These are phyloP conservation scores for Jackrogersella minutella DNA, from an alignment of 495 filamentous ascomycete genomes.

Conservation along the genomic window DNA sequence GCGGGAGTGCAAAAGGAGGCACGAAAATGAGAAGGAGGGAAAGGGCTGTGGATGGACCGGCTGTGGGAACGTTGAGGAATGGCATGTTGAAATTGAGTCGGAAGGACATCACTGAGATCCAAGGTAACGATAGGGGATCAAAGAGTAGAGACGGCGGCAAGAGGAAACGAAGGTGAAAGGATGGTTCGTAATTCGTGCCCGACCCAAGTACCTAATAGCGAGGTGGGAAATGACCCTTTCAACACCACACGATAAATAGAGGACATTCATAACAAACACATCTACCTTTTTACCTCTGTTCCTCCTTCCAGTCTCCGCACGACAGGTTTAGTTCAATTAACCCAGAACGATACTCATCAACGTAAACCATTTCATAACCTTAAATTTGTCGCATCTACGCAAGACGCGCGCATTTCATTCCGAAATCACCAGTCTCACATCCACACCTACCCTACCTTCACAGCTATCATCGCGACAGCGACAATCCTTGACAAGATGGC, in stretches of 20 bases:
- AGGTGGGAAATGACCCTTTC: too few species aligned
- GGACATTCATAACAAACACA: background rate
- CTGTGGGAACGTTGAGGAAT: slow-evolving; percentile 79
- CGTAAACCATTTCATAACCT: too few species aligned
- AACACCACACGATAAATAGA: background rate
- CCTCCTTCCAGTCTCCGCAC: too few species aligned
- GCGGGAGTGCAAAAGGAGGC: slow-evolving; percentile 39
- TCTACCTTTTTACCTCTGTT: too few species aligned
- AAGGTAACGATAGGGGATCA: slow-evolving; percentile 47
- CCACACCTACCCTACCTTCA: too few species aligned
- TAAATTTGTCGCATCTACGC: too few species aligned
- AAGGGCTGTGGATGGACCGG: slow-evolving; percentile 74
- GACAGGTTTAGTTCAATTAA: too few species aligned
- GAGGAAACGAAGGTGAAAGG: slow-evolving; percentile 32
- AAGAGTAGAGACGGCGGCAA: slow-evolving; percentile 42
- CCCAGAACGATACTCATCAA: too few species aligned
- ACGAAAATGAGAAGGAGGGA: slow-evolving; percentile 60
- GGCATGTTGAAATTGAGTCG: slow-evolving; percentile 82
- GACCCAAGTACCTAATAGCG: background rate
- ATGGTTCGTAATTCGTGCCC: background rate
- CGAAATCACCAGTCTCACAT: too few species aligned
- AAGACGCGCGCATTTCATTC: too few species aligned
- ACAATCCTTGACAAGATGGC: too few species aligned
- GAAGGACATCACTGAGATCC: slow-evolving; percentile 76
- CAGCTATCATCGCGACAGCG: too few species aligned